A percentile compares a stretch with the other conserved stretches of the same genome.
Conservation (phyloP, 768 basidiomycete genomes). For the Pilatotrama ljubarskyi region DNA sequence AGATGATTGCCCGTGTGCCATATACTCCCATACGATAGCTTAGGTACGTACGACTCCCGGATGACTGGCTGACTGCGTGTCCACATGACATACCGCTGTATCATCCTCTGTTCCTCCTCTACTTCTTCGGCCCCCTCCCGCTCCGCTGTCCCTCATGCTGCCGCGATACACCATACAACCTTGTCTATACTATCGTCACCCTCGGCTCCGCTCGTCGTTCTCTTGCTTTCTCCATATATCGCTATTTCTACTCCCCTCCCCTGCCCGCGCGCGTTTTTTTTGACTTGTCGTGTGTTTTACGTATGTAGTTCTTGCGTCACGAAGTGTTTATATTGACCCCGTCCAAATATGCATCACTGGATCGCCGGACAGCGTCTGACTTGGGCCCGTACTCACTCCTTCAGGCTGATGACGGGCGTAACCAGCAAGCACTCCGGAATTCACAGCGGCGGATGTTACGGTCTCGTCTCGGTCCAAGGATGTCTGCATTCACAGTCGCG, state of each 20-base stretch:
- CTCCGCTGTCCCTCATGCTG: not conserved
- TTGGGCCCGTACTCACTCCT: not conserved
- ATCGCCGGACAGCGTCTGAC: not conserved
- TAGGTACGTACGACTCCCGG: slow-evolving; percentile 7
- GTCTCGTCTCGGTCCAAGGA: too few species aligned
- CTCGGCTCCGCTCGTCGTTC: not conserved
- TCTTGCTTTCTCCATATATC: slow-evolving; percentile 23
- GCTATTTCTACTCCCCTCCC: slow-evolving; percentile 4
- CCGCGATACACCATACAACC: slow-evolving; percentile 11
- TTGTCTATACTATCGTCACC: not conserved
- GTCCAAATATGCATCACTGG: slow-evolving; percentile 1
- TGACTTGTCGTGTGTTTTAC: slow-evolving; percentile 19
- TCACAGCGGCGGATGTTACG: too few species aligned
- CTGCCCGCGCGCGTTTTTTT: not conserved
- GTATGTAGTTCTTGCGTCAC: slow-evolving; percentile 19
- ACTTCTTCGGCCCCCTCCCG: not conserved
- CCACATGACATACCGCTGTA: slow-evolving; percentile 6
- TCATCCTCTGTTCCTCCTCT: not conserved
- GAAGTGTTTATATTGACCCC: slow-evolving; percentile 14
- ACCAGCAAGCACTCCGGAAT: not conserved
- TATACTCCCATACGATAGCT: slow-evolving; percentile 13
- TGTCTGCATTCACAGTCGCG: too few species aligned
- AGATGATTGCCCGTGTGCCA: not conserved
- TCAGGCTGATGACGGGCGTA: not conserved
- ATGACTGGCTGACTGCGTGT: not conserved